phyloP scores from a whole-genome alignment of 768 basidiomycete genomes.

The Mycena galopus region DNA sequence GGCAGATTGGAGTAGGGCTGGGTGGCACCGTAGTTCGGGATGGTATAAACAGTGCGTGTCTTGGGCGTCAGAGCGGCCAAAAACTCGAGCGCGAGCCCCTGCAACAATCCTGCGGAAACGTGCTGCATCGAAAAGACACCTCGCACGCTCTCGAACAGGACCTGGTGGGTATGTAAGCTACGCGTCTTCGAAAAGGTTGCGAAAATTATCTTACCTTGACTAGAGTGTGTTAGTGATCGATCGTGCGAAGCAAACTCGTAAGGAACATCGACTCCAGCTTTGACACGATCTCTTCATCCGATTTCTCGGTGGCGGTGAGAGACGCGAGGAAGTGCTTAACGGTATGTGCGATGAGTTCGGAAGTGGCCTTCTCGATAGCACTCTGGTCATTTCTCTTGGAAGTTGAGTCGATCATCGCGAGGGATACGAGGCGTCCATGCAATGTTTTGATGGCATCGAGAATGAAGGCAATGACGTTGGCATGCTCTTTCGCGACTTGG shows the following conservation, averaged over 20 bases:
- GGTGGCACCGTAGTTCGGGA: conserved; percentile 28
- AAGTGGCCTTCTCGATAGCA: conserved; percentile 24
- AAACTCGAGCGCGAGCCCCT: conserved; percentile 23
- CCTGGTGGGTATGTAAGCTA: conserved; percentile 17
- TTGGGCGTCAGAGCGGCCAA: conserved; percentile 29
- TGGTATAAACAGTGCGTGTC: conserved; percentile 27
- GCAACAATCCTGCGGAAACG: conserved; percentile 27
- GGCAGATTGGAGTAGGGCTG: conserved; percentile 36
- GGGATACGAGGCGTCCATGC: conserved; percentile 24
- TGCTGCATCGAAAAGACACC: conserved; percentile 36
- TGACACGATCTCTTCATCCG: conserved; percentile 31
- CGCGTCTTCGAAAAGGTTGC: not conserved
- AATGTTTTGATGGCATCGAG: conserved; percentile 27
- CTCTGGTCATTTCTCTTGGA: conserved; percentile 16
- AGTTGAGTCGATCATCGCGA: conserved; percentile 27
- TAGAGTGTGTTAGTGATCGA: conserved; percentile 34
- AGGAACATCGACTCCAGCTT: conserved; percentile 28
- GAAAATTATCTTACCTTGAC: conserved; percentile 17
- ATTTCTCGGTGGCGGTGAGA: conserved; percentile 24
- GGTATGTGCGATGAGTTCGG: conserved; percentile 29
- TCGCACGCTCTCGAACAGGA: conserved; percentile 28
- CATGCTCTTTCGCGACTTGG: conserved; percentile 12
- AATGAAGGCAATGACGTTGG: conserved; percentile 31
- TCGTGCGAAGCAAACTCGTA: not conserved
- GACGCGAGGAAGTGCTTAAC: conserved; percentile 29